Evolutionary conservation across 108 stramenopile species (phyloP).

Genomic region (Skeletonema tropicum): DNA sequence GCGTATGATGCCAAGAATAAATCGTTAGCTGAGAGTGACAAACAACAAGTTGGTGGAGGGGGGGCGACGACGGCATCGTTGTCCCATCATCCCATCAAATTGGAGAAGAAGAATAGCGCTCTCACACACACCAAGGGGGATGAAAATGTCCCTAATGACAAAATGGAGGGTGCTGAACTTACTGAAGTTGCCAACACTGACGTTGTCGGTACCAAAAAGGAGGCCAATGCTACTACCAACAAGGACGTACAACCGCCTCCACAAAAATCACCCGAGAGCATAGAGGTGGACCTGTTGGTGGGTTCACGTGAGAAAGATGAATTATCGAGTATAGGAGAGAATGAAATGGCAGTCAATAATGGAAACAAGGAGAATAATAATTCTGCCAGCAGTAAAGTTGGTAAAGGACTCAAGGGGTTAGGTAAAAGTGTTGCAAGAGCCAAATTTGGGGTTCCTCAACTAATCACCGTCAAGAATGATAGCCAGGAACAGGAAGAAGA

Average conservation of each 20-base stretch:
- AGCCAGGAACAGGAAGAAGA: not conserved
- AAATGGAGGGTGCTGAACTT: not conserved
- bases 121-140: not conserved
- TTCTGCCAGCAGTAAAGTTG: not conserved
- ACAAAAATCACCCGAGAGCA: not conserved
- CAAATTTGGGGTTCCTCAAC: not conserved
- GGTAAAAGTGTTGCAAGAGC: not conserved
- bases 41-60: not conserved
- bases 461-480: not conserved
- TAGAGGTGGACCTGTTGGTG: not conserved
- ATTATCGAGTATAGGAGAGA: not conserved
- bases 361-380: slow-evolving; percentile 6
- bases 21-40: not conserved
- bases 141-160: not conserved
- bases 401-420: not conserved
- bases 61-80: not conserved
- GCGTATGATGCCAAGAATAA: not conserved
- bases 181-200: too few relatives aligned
- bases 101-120: not conserved
- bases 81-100: not conserved
- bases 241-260: not conserved
- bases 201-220: not conserved
- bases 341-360: not conserved
- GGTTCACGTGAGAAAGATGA: not conserved
- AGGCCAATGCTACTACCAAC: not conserved